Evolutionary conservation across 2,329 filamentous ascomycete species (phyloP), one percentile per base, ranked within the genome.

Genomic region (Fonsecaea pedrosoi): DNA sequence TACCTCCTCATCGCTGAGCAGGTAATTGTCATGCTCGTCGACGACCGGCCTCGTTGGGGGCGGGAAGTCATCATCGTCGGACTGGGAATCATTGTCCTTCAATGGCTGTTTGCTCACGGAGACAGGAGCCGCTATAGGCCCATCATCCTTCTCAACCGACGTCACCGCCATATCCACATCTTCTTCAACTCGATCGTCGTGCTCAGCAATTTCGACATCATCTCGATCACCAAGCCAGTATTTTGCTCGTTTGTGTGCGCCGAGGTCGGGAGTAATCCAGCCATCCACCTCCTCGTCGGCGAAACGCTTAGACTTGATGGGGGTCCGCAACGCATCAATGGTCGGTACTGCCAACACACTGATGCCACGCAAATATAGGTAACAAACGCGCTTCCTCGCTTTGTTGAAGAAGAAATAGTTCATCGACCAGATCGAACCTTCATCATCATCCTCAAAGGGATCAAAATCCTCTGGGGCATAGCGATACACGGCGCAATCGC

Each of bases 341-440:
- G 88, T 70, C 83, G 91, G 75, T 91, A 89, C 72, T 90, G 90
- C 66, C 87, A 94, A 75, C 7, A 82, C 81, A n/a, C 81, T 82
- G 54, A 97, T 87, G n/a, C 92, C 94, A 68, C 94, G 90, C 54
- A 97, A 87, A 75, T 97, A 96, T 54, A 99, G 82, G 77, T 99
- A 99, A 68, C 92, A 94, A 18, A 99, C 94, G 50, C 95, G 89
- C 82, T 98, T 98, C 75, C 90, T 86, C 32, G 89, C 84, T 75
- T 94, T 94, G 83, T 96, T 97, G 85, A 97, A 98, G 79, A 98
- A 96, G 82, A 99, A 97, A 79, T 96, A 97, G 78, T 98, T 94
- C 69, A 94, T 85, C 58, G 92, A 93, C 94, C 94, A 99, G 69
- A 99, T 94, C 9, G 94, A 90, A 69, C 92, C 92, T 75, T 97